Conservation (phyloP, 1,139 yeast species). For the Suhomyces wounanorum region DNA sequence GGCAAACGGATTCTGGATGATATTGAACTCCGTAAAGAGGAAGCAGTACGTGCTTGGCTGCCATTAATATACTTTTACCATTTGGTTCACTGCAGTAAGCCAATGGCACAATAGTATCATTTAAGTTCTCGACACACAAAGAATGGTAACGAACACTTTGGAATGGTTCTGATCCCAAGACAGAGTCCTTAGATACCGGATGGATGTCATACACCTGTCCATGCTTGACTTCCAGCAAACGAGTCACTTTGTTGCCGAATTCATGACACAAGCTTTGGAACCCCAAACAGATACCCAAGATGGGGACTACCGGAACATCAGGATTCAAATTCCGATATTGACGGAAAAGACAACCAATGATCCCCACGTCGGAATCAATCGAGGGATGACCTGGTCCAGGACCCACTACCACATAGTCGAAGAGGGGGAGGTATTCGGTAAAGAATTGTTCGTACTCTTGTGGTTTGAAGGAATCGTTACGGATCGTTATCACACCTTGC, state of each 20-base stretch:
- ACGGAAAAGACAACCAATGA: slow-evolving; percentile 57
- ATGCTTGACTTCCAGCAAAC: slow-evolving; percentile 66
- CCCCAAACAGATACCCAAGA: slow-evolving; percentile 91
- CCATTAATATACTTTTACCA: slow-evolving; percentile 62
- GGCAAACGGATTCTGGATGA: slow-evolving; percentile 95
- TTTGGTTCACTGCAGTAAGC: slow-evolving; percentile 52
- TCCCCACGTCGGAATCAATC: slow-evolving; percentile 66
- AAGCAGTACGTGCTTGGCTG: slow-evolving; percentile 56
- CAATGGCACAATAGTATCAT: slow-evolving; percentile 48
- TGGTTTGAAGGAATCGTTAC: slow-evolving; percentile 63
- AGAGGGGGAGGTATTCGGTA: slow-evolving; percentile 42
- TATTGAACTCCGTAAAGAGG: slow-evolving; percentile 96
- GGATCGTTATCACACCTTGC: slow-evolving; percentile 64
- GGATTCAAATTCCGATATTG: slow-evolving; percentile 23
- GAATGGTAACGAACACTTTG: slow-evolving; percentile 90
- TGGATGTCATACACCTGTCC: slow-evolving; percentile 73
- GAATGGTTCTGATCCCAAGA: slow-evolving; percentile 31
- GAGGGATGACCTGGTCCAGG: slow-evolving; percentile 98
- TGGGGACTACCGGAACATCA: slow-evolving; percentile 48
- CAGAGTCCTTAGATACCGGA: slow-evolving; percentile 43
- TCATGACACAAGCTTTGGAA: slow-evolving; percentile 78
- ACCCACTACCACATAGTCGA: slow-evolving; percentile 82
- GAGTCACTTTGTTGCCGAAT: slow-evolving; percentile 59
- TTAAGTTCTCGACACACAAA: slow-evolving; percentile 52
- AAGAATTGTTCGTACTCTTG: slow-evolving; percentile 38